These are phyloP conservation scores for Aureobasidium melanogenum DNA, from an alignment of 2,329 filamentous ascomycete species.

Conservation along the genomic window DNA sequence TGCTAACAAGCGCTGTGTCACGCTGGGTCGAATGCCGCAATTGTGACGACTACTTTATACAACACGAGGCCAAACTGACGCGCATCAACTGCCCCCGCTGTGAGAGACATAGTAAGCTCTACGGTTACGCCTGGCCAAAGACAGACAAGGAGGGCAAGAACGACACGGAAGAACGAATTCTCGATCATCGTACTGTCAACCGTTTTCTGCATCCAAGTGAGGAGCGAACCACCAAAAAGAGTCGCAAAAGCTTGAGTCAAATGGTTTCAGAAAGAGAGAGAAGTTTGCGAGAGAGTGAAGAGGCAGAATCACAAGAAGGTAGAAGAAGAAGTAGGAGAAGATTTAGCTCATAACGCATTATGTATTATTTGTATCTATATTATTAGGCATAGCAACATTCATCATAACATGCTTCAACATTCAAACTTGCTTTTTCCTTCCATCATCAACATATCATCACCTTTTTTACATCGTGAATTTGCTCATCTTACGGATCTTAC, in stretches of 20 bases:
- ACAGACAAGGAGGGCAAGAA: conserved; percentile 68
- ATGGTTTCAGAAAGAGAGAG: conserved; percentile 21
- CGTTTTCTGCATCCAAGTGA: conserved; percentile 60
- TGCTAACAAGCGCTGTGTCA: conserved; percentile 69
- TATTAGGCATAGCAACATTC: not conserved
- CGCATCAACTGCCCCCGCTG: conserved; percentile 81
- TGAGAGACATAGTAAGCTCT: conserved; percentile 90
- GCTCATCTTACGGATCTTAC: conserved; percentile 18
- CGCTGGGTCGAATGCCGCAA: conserved; percentile 83
- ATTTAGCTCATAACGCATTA: not conserved
- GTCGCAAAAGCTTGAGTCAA: conserved; percentile 24
- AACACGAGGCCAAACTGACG: conserved; percentile 80
- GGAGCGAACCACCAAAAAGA: conserved; percentile 26
- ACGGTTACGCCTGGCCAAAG: conserved; percentile 94
- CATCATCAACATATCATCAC: not conserved
- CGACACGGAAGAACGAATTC: conserved; percentile 60
- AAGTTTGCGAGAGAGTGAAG: conserved; percentile 18
- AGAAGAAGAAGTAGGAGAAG: conserved; percentile 15
- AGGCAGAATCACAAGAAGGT: conserved; percentile 13
- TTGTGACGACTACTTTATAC: conserved; percentile 75
- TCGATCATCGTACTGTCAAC: conserved; percentile 82
- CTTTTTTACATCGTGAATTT: conserved; percentile 11
- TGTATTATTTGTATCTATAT: not conserved
- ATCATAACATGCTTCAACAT: not conserved
- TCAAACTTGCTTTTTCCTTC: too few relatives aligned